Evolutionary conservation across 495 filamentous ascomycete species (phyloP), one percentile per base, ranked within the genome.

Genomic region (Aspergillus cavernicola): DNA sequence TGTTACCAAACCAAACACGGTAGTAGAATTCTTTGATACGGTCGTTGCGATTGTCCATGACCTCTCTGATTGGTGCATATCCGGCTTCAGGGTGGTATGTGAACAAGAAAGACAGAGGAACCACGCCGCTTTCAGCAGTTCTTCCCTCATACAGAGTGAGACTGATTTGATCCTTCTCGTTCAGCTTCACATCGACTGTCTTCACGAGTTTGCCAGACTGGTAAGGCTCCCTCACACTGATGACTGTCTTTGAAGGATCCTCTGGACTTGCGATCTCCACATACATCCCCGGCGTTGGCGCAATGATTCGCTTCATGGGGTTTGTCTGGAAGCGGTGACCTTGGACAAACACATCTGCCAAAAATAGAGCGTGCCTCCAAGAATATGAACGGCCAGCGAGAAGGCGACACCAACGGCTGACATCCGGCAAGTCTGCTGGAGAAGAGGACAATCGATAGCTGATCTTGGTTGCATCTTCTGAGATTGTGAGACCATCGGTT

Each of bases 1-100:
- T 92, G 60, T 90, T 84, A 13, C 91, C 95, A 60, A 98, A 98
- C 93, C 93, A 76, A 54, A 92, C 83, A 28, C 84, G 82, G 80
- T 95, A 96, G 78, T 98, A 98, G 68, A 97, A 98, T 70, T 93
- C 84, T 73, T 96, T 97, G 78, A 98, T 96, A 45, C 89, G 84
- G 61, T 96, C 89, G 61, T 97, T 97, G 66, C 93, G 89, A 52
- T 77, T 86, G 44, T 91, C 80, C 92, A 97, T 97, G 44, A 97
- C 85, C 67, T 98, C 93, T 42, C 86, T 84, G 59, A 98, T 95
- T 6, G 93, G 93, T 13, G 93, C 92, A 65, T 95, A 97, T 23
- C 93, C 93, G 33, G 87, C 84, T 69, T 96, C 91, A 1, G 93
- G 95, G 61, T 89, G 88, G 66, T 97, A 98, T 1, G 82, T 89